A percentile compares a stretch with the other conserved stretches of the same genome.
These are phyloP conservation scores for Saccharomycopsis vini DNA, from an alignment of 805 yeast genomes.

Conservation along the genomic window DNA sequence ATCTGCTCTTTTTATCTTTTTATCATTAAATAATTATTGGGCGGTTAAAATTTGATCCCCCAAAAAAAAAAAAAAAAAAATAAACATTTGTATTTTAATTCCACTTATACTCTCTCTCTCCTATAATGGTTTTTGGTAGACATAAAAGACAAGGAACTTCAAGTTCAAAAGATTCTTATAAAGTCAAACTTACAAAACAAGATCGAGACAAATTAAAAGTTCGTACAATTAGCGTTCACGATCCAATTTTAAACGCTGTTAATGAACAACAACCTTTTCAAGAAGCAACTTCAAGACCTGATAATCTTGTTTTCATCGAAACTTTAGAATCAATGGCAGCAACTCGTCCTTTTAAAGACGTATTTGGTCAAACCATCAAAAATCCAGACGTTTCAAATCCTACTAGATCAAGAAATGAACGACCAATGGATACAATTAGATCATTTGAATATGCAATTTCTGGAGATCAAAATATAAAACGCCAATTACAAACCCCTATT, in stretches of 20 bases:
- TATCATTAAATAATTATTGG: too few species aligned
- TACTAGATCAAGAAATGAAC: slow-evolving; percentile 83
- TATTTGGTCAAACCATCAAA: slow-evolving; percentile 74
- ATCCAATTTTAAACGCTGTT: slow-evolving; percentile 86
- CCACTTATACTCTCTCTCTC: not conserved
- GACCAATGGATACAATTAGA: slow-evolving; percentile 94
- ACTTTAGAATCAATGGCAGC: slow-evolving; percentile 28
- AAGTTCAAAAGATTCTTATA: slow-evolving; percentile 3
- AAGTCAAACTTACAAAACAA: slow-evolving; percentile 37
- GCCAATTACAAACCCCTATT: slow-evolving; percentile 67
- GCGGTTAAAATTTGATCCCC: too few species aligned
- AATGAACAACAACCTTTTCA: slow-evolving; percentile 96
- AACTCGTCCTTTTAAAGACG: slow-evolving; percentile 56
- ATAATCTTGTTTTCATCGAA: not conserved
- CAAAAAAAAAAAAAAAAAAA: too few species aligned
- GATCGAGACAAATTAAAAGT: slow-evolving; percentile 50
- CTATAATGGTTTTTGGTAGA: slow-evolving; percentile 10
- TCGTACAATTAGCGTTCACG: slow-evolving; percentile 43
- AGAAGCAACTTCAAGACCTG: slow-evolving; percentile 27
- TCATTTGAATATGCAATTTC: slow-evolving; percentile 90
- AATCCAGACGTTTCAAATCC: slow-evolving; percentile 90
- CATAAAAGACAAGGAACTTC: slow-evolving; percentile 4
- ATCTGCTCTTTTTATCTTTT: not conserved
- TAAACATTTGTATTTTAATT: too few species aligned
- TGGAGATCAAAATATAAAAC: slow-evolving; percentile 72